Evolutionary conservation across 306 rosid species (phyloP).

Genomic region (Citrullus amarus): DNA sequence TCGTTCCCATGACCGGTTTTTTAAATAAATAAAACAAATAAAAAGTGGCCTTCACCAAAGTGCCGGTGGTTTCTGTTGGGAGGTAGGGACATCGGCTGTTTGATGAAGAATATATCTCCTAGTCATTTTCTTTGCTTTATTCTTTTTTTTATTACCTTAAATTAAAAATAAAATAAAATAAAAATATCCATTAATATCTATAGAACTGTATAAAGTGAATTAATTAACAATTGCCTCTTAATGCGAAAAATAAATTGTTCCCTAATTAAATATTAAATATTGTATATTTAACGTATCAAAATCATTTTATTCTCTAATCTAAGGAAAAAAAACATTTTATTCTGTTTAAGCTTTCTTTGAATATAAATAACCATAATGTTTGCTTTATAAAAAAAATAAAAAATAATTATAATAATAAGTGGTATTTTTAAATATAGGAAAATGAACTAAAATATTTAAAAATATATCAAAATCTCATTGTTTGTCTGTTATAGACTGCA

Average conservation of each 20-base stretch:
- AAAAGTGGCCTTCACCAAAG: not conserved
- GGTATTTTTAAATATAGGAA: too few species aligned
- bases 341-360: not conserved
- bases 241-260: not conserved
- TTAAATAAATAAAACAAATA: not conserved
- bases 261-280: not conserved
- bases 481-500: too few species aligned
- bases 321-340: not conserved
- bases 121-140: not conserved
- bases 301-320: not conserved
- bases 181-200: not conserved
- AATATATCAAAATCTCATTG: too few species aligned
- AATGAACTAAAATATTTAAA: too few species aligned
- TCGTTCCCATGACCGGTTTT: not conserved
- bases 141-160: not conserved
- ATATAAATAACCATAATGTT: not conserved
- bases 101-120: not conserved
- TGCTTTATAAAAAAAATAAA: too few species aligned
- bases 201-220: not conserved
- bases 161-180: not conserved
- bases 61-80: not conserved
- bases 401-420: too few species aligned
- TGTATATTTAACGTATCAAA: not conserved
- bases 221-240: not conserved
- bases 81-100: not conserved